These are phyloP conservation scores for Podospora didyma DNA, from an alignment of 495 filamentous ascomycete genomes.

Conservation along the genomic window DNA sequence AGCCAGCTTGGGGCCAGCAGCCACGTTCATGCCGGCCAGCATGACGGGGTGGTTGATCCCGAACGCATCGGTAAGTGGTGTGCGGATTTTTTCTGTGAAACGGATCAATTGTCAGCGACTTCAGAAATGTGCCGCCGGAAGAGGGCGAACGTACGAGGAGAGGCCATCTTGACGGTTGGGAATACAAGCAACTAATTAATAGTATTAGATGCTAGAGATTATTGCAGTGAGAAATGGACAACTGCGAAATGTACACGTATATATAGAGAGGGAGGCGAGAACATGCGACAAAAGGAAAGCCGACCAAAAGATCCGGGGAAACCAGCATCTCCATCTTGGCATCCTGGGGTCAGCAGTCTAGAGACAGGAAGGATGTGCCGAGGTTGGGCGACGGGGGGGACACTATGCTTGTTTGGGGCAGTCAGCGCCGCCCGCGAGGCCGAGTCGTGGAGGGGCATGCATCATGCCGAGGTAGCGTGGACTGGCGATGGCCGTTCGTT, in stretches of 20 bases:
- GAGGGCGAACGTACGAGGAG: constrained; percentile 62
- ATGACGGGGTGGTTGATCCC: constrained; percentile 96
- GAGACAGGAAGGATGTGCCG: constrained; percentile 11
- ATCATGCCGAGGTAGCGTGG: background rate
- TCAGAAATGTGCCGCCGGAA: background rate
- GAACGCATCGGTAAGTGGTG: constrained; percentile 87
- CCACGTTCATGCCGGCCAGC: constrained; percentile 98
- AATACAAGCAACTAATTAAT: constrained; percentile 8
- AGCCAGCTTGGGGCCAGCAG: constrained; percentile 93
- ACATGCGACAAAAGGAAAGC: no score
- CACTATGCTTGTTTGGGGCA: background rate
- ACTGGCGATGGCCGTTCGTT: no score
- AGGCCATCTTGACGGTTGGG: constrained; percentile 59
- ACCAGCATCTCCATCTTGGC: no score
- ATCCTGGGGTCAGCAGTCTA: no score
- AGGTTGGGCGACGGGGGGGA: background rate
- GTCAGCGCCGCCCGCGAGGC: background rate
- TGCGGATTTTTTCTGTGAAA: constrained; percentile 73
- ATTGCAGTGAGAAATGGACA: no score
- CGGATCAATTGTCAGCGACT: background rate
- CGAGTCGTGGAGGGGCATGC: background rate
- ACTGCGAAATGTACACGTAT: no score
- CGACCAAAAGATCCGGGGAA: no score
- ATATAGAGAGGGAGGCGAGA: no score
- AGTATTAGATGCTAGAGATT: constrained; percentile 7